These are phyloP conservation scores for Linderniella brevidens DNA, from an alignment of 257 asterid genomes.

Conservation along the genomic window DNA sequence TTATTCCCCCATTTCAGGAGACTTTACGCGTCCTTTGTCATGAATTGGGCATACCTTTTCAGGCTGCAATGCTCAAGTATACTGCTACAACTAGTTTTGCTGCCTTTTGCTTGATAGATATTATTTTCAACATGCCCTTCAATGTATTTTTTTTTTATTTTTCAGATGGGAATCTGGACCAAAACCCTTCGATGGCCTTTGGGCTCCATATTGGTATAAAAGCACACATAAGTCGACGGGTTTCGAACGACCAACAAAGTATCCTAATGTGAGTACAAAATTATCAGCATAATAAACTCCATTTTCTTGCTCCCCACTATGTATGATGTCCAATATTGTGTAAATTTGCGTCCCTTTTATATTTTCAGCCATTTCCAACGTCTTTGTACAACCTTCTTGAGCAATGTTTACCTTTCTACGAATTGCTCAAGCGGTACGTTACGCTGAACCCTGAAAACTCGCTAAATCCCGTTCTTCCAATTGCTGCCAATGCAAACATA, in stretches of 20 bases:
- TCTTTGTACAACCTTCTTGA: slow-evolving; percentile 63
- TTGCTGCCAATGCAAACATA: slow-evolving; percentile 66
- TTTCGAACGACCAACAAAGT: slow-evolving; percentile 33
- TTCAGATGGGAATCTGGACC: slow-evolving; percentile 82
- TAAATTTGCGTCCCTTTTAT: neutral
- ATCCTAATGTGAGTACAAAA: slow-evolving; percentile 36
- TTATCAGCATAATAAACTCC: neutral
- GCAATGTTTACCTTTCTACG: slow-evolving; percentile 68
- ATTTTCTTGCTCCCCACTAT: neutral
- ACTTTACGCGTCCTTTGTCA: slow-evolving; percentile 60
- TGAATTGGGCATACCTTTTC: slow-evolving; percentile 70
- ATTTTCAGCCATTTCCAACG: slow-evolving; percentile 60
- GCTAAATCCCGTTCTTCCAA: slow-evolving; percentile 41
- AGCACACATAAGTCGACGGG: slow-evolving; percentile 48
- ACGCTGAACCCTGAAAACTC: slow-evolving; percentile 14
- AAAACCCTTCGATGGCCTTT: slow-evolving; percentile 56
- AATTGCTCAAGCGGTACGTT: slow-evolving; percentile 41
- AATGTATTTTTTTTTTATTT: neutral
- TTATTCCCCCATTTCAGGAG: slow-evolving; percentile 26
- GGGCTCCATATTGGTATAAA: slow-evolving; percentile 78
- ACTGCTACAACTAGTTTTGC: neutral
- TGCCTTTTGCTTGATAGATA: neutral
- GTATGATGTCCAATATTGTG: neutral
- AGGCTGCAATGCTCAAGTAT: slow-evolving; percentile 72
- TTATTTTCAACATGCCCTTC: neutral